Conservation (phyloP, 208 protist species). For the Polymyxa betae region DNA sequence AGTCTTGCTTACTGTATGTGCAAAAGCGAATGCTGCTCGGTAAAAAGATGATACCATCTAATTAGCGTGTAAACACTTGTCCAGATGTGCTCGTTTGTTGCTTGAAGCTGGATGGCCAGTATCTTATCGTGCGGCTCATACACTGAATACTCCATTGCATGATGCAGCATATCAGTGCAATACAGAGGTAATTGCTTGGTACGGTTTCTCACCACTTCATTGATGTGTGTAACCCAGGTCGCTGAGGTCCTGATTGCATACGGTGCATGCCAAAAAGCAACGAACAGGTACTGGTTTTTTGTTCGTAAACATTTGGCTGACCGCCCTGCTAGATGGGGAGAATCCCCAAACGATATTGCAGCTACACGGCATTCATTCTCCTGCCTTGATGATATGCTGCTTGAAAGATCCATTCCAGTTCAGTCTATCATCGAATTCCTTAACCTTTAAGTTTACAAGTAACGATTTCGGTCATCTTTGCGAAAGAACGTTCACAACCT, state of each 20-base stretch:
- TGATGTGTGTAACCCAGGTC: too few species aligned
- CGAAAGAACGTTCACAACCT: too few species aligned
- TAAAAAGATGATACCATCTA: background rate
- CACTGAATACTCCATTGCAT: conserved; percentile 39
- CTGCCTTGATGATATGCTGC: conserved; percentile 15
- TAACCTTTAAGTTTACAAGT: background rate
- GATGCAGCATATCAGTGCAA: conserved; percentile 51
- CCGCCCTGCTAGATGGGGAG: background rate
- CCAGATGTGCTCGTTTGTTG: background rate
- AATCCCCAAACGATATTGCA: conserved; percentile 33
- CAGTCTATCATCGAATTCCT: conserved; percentile 20
- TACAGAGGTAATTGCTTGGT: background rate
- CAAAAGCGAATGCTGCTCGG: conserved; percentile 19
- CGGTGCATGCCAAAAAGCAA: conserved; percentile 5
- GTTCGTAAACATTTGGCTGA: background rate
- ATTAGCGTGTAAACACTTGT: background rate
- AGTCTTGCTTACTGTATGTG: conserved; percentile 13
- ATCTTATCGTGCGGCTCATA: conserved; percentile 12
- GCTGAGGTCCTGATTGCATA: conserved; percentile 30
- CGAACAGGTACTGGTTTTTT: background rate
- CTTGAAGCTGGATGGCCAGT: conserved; percentile 43
- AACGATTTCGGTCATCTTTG: too few species aligned
- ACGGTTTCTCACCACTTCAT: background rate
- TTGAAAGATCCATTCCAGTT: background rate
- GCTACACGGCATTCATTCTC: conserved; percentile 16